Base-by-base conservation (phyloP, 1,139 yeast genomes). In the Sugiyamaella paludigena region DNA sequence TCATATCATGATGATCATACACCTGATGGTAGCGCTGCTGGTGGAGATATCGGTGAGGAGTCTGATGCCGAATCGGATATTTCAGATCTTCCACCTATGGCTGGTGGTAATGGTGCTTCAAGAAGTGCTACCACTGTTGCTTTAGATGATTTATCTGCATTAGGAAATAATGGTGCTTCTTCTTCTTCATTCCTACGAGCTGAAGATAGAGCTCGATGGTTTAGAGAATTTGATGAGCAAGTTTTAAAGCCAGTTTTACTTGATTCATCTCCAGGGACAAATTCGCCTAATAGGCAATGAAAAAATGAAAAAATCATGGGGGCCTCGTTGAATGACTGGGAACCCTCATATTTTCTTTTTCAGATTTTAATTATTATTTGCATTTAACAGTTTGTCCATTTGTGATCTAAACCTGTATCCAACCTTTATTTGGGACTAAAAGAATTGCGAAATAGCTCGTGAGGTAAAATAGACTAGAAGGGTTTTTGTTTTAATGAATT, bases 231-330 rank as follows among this genome's bases (percentile, higher is more conserved):
- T 65, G 99, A 92, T 65, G 96, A 92, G 59, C 87, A 88, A 64
- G 94, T 92, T n/a, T 76, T 92, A 58, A 94, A 92, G 66, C 99
- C 99, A 0, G 98, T 92, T 0, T 76, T 92, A 51, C 76, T 92
- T 55, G 98, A 92, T 61, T 49, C 58, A 6, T 56, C 61, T 2
- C 63, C 63, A 3, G 60, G 61, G 7, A 43, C 58, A 7, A 45
- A 45, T 13, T 51, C 60, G 8, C 56, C 58, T 6, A 45, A 48
- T 12, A 34, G 45, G 7, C 27, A 34, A 27, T 26, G 27, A 26
- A 27, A 19, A 19, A 19, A 5, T 19, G 24, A n/a, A n/a, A n/a
- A n/a, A n/a, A n/a, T n/a, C n/a, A n/a, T n/a, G n/a, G n/a, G n/a
- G n/a, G n/a, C n/a, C n/a, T n/a, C n/a, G n/a, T n/a, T n/a, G n/a